Base-by-base conservation (phyloP, 2,329 filamentous ascomycete species). In the Alternaria triticimaculans region DNA sequence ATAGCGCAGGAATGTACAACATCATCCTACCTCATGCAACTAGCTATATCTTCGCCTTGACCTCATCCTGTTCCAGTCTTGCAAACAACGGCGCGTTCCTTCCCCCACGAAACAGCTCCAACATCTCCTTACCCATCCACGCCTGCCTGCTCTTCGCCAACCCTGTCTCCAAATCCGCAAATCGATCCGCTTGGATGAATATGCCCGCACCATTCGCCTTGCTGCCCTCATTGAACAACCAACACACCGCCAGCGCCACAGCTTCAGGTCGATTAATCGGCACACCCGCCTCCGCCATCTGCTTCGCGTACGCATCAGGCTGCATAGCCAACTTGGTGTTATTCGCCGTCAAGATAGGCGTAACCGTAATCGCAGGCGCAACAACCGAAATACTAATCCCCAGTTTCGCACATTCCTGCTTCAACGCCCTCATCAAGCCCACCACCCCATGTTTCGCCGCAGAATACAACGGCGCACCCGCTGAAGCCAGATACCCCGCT, bases 71-170 rank as follows among this genome's bases (percentile, higher is more conserved):
- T 4, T 70, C 74, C 55, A 79, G 55, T 30, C 76, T 71, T 15
- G 66, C 58, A 67, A 80, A 80, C 45, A 80, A 33, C 7, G 72
- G 69, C 28, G 77, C 74, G 15, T 69, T 68, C 51, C 84, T 76
- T 3, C 84, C 84, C 21, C 83, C 81, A 43, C 82, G 71, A 61
- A 85, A 85, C 69, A 84, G 66, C 11, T 80, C 79, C 74, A 86
- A 71, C 83, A 85, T 85, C 70, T 86, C 84, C 65, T 80, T 82
- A 0, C 83, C 79, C 83, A 85, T 84, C 84, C 84, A 86, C 50
- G 70, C 67, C 63, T 78, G 78, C 62, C 84, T 79, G 20, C 74
- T 77, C 72, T 78, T 84, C 25, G 83, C 84, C 55, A 85, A 72
- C 0, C 83, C 83, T 21, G 75, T 72, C 65, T 86, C 84, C 21